Evolutionary conservation across 148 eudicot species (phyloP).

Genomic region (Heliamphora exappendiculata): DNA sequence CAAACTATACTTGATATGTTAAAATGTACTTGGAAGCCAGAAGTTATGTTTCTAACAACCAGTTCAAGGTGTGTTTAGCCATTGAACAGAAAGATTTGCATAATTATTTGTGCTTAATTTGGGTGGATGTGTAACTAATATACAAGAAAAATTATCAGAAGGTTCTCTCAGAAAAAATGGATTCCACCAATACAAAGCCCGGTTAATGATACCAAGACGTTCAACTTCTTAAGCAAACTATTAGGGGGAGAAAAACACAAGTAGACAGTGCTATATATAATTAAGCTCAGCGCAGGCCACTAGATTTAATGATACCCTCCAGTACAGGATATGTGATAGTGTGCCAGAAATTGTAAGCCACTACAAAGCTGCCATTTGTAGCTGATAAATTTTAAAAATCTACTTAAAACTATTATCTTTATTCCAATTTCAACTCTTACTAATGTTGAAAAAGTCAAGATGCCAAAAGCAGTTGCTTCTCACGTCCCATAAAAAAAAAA

Average conservation of each 20-base stretch:
- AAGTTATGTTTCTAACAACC: neutral
- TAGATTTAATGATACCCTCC: neutral
- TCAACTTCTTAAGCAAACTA: neutral
- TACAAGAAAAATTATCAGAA: neutral
- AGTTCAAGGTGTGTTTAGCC: neutral
- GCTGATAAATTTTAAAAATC: neutral
- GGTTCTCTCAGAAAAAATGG: neutral
- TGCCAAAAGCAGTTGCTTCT: neutral
- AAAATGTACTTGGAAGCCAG: neutral
- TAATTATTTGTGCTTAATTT: neutral
- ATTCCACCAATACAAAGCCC: neutral
- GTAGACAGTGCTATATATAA: neutral
- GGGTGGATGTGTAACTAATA: neutral
- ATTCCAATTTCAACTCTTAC: neutral
- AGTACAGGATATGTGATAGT: neutral
- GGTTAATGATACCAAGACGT: conserved; percentile 6
- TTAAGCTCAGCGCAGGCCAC: neutral
- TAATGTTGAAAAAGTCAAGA: neutral
- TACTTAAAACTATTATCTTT: neutral
- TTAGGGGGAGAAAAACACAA: neutral
- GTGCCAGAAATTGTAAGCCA: neutral
- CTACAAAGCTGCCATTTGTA: neutral
- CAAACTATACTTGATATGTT: neutral
- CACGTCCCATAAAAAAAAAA: neutral
- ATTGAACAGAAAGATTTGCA: neutral